Evolutionary conservation across 1,139 yeast genomes (phyloP).

Genomic region (Pichia sp.): DNA sequence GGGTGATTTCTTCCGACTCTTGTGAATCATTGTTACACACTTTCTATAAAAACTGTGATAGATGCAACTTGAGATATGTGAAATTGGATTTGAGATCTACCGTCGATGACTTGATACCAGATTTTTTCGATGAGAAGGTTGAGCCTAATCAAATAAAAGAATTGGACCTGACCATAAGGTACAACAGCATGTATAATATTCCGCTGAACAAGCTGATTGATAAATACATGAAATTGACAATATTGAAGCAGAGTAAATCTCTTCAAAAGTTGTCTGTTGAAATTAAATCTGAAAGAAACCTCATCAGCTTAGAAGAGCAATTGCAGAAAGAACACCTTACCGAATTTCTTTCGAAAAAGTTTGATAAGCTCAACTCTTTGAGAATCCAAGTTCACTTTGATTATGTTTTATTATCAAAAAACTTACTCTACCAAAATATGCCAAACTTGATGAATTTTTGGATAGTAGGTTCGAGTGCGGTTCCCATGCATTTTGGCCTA

Average conservation of each 20-base stretch:
- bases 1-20: slow-evolving; percentile 15
- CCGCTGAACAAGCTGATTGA: slow-evolving; percentile 32
- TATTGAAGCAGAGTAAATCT: slow-evolving; percentile 30
- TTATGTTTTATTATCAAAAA: slow-evolving; percentile 26
- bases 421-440: slow-evolving; percentile 25
- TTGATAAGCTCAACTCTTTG: slow-evolving; percentile 30
- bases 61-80: slow-evolving; percentile 38
- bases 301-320: slow-evolving; percentile 33
- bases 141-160: slow-evolving; percentile 30
- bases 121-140: slow-evolving; percentile 34
- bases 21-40: slow-evolving; percentile 14
- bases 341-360: slow-evolving; percentile 13
- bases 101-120: slow-evolving; percentile 40
- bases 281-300: slow-evolving; percentile 36
- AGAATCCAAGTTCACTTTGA: slow-evolving; percentile 39
- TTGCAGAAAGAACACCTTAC: slow-evolving; percentile 27
- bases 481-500: slow-evolving; percentile 53
- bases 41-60: slow-evolving; percentile 27
- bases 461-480: slow-evolving; percentile 49
- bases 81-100: slow-evolving; percentile 46
- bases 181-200: slow-evolving; percentile 37
- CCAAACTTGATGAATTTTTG: slow-evolving; percentile 39
- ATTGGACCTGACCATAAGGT: slow-evolving; percentile 44
- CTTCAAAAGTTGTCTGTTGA: slow-evolving; percentile 43
- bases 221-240: slow-evolving; percentile 33